These are phyloP conservation scores for Proliferodiscus dingleyae DNA, from an alignment of 2,329 filamentous ascomycete species.

Conservation along the genomic window DNA sequence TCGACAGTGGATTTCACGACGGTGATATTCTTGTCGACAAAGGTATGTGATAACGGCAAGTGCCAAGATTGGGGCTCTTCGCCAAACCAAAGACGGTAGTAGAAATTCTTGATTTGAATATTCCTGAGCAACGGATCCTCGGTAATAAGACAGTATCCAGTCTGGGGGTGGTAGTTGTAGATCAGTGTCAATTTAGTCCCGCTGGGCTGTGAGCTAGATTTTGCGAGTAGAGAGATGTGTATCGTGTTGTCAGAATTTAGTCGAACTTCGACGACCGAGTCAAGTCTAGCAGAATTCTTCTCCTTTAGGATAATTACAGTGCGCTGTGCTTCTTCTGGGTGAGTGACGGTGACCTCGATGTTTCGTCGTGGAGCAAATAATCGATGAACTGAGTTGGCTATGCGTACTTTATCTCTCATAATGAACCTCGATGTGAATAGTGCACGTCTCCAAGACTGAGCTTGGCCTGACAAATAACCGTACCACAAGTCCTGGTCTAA, in stretches of 20 bases:
- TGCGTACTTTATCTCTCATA: constrained; percentile 93
- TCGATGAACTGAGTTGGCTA: constrained; percentile 90
- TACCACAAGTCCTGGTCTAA: too few relatives aligned
- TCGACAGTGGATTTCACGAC: constrained; percentile 93
- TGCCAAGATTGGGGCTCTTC: constrained; percentile 79
- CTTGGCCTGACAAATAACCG: constrained; percentile 80
- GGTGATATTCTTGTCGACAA: constrained; percentile 81
- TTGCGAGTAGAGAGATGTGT: constrained; percentile 84
- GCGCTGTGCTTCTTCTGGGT: constrained; percentile 77
- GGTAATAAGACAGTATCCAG: constrained; percentile 93
- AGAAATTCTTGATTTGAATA: constrained; percentile 98
- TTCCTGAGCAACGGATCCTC: constrained; percentile 96
- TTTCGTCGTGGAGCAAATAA: constrained; percentile 84
- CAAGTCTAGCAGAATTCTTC: constrained; percentile 78
- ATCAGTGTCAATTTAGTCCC: constrained; percentile 78
- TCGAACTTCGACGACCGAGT: constrained; percentile 84
- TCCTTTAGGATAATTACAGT: constrained; percentile 86
- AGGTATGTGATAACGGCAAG: constrained; percentile 76
- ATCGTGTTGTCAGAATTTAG: constrained; percentile 74
- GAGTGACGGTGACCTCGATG: constrained; percentile 79
- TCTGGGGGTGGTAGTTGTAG: constrained; percentile 92
- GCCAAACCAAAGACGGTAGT: constrained; percentile 97
- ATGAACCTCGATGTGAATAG: constrained; percentile 91
- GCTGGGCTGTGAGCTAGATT: constrained; percentile 78
- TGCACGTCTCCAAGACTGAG: constrained; percentile 89